Evolutionary conservation across 768 basidiomycete species (phyloP).

Genomic region (Russula sp.): DNA sequence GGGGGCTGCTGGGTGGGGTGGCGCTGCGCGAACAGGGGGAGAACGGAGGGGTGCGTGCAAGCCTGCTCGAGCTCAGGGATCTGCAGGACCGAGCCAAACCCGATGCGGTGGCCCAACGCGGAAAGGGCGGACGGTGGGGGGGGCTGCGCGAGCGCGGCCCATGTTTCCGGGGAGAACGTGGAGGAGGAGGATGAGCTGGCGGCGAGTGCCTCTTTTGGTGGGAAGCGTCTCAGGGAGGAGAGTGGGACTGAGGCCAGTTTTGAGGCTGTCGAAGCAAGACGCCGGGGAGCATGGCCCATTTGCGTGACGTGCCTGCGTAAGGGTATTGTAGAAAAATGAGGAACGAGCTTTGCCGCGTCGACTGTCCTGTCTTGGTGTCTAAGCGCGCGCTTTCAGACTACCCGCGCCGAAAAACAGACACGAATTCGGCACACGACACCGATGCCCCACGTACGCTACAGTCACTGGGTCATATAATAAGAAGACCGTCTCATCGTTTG

Average conservation of each 20-base stretch:
- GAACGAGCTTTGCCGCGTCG: too few relatives aligned
- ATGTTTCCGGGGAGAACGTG: conserved; percentile 56
- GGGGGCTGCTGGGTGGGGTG: conserved; percentile 50
- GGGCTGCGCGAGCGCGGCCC: conserved; percentile 60
- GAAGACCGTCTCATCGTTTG: too few relatives aligned
- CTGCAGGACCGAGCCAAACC: conserved; percentile 52
- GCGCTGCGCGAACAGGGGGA: conserved; percentile 48
- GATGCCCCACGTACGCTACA: too few relatives aligned
- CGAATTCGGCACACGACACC: too few relatives aligned
- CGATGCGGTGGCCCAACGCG: conserved; percentile 73
- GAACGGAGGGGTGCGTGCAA: conserved; percentile 74
- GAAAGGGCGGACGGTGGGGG: conserved; percentile 64
- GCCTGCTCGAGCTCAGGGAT: conserved; percentile 57
- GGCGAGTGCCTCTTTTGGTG: conserved; percentile 49
- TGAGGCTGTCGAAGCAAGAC: conserved; percentile 44
- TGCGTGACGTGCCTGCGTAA: background rate
- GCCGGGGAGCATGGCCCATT: conserved; percentile 59
- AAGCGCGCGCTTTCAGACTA: too few relatives aligned
- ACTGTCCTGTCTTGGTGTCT: too few relatives aligned
- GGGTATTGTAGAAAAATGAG: too few relatives aligned
- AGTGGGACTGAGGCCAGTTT: conserved; percentile 50
- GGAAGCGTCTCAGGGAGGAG: conserved; percentile 50
- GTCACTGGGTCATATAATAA: too few relatives aligned
- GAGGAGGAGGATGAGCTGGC: conserved; percentile 23
- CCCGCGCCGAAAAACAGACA: too few relatives aligned